Evolutionary conservation across 2,329 filamentous ascomycete species (phyloP), one percentile per base, ranked within the genome.

Genomic region (Fusarium xylarioides): DNA sequence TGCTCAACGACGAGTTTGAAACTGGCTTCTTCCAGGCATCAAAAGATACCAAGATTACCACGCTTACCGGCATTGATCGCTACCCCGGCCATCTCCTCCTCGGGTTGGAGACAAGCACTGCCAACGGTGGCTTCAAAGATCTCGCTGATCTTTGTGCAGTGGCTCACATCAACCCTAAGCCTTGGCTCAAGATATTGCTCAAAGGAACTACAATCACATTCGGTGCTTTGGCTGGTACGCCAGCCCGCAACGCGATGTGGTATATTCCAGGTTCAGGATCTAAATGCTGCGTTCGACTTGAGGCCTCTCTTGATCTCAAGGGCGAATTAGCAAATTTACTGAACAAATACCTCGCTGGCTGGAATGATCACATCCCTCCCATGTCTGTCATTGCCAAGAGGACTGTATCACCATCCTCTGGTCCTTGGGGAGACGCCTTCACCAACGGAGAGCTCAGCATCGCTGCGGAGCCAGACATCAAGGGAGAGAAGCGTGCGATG

Each of bases 241-340:
- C 53, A 44, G 53, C 53, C 9, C 53, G 53, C 21, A 55, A 55
- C 5, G 53, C 37, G 0, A 55, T 55, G 53, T 55, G 53, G 53
- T 55, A 55, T 4, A n/a, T 55, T 0, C 53, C 53, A 0, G 28
- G 53, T 2, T 6, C 37, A 23, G 53, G 26, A 2, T 43, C 53
- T 1, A 0, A 1, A 23, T 43, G 53, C 0, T 55, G 53, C 1
- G 0, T 55, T 2, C 53, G 53, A 0, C 53, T 55, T 0, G 53
- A 55, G 0, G 52, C 52, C 5, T 30, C 52, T 7, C 19, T 54
- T 1, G 3, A 30, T 3, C 26, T 54, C 0, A 4, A 5, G 0
- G 52, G 4, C 0, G 2, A 6, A n/a, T 2, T 54, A n/a, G 50
- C 0, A 0, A 2, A 7, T 0, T 2, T 0, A 3, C 21, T 42